Base-by-base conservation (phyloP, 441 rosid species). In the Bocquillonia castaneifolia region DNA sequence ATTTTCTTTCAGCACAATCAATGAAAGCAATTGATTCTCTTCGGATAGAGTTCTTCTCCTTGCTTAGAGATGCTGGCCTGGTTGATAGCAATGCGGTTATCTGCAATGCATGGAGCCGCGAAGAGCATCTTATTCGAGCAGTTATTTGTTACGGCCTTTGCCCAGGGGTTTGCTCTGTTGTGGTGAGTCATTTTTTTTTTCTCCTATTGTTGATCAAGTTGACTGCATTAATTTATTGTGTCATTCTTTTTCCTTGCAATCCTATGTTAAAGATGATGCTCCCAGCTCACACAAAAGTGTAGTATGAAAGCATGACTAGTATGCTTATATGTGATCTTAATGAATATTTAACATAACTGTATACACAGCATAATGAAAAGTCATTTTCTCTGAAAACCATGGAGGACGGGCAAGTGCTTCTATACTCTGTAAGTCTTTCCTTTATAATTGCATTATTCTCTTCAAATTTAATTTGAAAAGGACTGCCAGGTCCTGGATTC, bases 351-450 rank as follows among this genome's bases (percentile, higher is more conserved):
- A 77, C 36, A 13, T 65, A 57, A 51, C 48, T 58, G 55, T 65
- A 39, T 74, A 48, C 63, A 65, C 92, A 90, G 97, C 79, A 84
- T 59, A 93, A 83, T 72, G 97, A 82, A 66, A 90, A 77, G 75
- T 85, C 98, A 52, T 83, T 82, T 78, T 85, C 92, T 40, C 76
- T 90, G 68, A 93, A 90, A 88, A 90, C 97, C 8, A 88, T 93
- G 98, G 98, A 93, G 82, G 97, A 93, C 23, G 97, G 97, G 44
- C 88, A 77, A 70, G 98, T 90, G 73, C 92, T 88, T 82, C 86
- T 91, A 42, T 70, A 84, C 73, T 85, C 91, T 31, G 98, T 90
- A 78, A 75, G 93, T 76, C 59, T 23, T 31, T 53, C 42, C 66
- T 25, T 73, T 28, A 58, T 39, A 54, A 25, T 28, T 71, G 32